Evolutionary conservation across 805 yeast genomes (phyloP).

Genomic region (Lipomyces japonicus): DNA sequence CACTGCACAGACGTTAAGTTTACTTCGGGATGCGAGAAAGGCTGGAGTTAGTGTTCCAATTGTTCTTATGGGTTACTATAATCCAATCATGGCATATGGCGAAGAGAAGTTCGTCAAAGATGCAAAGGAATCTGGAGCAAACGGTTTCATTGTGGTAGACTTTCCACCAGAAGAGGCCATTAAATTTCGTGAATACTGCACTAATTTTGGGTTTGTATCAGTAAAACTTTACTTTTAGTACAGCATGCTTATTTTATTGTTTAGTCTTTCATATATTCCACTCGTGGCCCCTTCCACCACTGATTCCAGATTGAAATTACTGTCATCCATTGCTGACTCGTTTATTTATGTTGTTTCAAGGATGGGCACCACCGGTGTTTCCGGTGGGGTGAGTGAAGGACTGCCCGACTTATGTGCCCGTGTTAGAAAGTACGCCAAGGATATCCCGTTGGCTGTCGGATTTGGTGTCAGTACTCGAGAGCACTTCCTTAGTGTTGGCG

Average conservation of each 20-base stretch:
- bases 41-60: constrained; percentile 86
- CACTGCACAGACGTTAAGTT: constrained; percentile 61
- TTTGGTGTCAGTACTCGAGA: constrained; percentile 95
- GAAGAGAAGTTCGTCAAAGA: constrained; percentile 77
- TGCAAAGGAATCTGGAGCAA: constrained; percentile 84
- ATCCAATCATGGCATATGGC: constrained; percentile 86
- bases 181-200: constrained; percentile 71
- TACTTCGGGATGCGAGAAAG: constrained; percentile 70
- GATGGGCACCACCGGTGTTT: constrained; percentile 97
- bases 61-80: constrained; percentile 95
- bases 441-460: constrained; percentile 88
- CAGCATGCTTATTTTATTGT: neutral
- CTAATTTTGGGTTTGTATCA: constrained; percentile 44
- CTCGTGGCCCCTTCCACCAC: constrained; percentile 96
- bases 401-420: constrained; percentile 66
- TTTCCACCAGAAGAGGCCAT: constrained; percentile 97
- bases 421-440: constrained; percentile 71
- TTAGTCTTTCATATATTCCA: constrained; percentile 75
- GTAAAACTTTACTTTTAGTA: no score
- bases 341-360: constrained; percentile 94
- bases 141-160: constrained; percentile 92
- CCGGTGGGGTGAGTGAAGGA: constrained; percentile 57
- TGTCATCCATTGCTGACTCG: constrained; percentile 86
- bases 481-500: constrained; percentile 76
- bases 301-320: constrained; percentile 73